Percentiles rank a stretch among this genome's conserved stretches.
Evolutionary conservation across 2,329 filamentous ascomycete species (phyloP).

Genomic region (Trichoderma sp.): DNA sequence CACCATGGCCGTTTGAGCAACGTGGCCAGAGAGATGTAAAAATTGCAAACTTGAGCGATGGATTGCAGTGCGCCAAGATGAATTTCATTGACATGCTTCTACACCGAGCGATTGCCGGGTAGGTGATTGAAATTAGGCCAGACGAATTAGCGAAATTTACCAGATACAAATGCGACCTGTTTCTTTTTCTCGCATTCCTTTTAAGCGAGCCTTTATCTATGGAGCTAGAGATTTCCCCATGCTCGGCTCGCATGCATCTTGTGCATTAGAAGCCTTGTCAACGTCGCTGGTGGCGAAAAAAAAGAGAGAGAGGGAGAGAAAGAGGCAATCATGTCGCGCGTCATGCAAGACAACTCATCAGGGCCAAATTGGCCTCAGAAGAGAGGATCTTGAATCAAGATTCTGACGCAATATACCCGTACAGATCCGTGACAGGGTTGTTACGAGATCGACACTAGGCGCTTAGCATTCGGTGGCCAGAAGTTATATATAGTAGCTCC

Average conservation of each 20-base stretch:
- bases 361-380: not conserved
- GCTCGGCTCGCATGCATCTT: not conserved
- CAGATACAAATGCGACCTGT: conserved; percentile 3
- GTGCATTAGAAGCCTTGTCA: not conserved
- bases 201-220: not conserved
- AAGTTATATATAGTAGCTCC: conserved; percentile 10
- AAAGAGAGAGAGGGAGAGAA: not conserved
- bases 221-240: not conserved
- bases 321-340: not conserved
- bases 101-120: not conserved
- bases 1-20: not conserved
- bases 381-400: conserved; percentile 11
- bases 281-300: not conserved
- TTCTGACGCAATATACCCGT: conserved; percentile 17
- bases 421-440: conserved; percentile 18
- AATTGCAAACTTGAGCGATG: not conserved
- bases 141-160: not conserved
- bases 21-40: not conserved
- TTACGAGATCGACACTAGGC: conserved; percentile 17
- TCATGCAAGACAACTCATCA: not conserved
- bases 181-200: not conserved
- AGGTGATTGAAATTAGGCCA: not conserved
- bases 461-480: not conserved
- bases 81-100: not conserved
- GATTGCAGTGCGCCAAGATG: not conserved